phyloP scores from a whole-genome alignment of 257 asterid genomes.

The Buddleja alternifolia region DNA sequence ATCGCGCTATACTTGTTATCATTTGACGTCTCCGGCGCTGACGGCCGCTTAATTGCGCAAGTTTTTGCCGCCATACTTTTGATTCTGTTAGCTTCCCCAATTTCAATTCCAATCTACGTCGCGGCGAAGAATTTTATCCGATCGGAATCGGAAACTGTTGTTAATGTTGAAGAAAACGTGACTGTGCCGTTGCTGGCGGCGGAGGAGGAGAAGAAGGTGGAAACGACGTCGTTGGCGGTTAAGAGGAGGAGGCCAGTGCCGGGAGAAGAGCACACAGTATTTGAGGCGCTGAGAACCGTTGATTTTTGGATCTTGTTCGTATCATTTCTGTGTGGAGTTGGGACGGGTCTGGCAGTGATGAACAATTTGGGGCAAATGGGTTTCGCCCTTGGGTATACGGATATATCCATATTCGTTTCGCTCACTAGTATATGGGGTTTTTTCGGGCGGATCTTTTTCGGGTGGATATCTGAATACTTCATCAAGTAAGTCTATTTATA shows the following conservation, averaged over 20 bases:
- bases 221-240: constrained; percentile 16
- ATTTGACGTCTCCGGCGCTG: constrained; percentile 68
- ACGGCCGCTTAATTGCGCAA: constrained; percentile 56
- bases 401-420: constrained; percentile 92
- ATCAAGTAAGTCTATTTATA: constrained; percentile 60
- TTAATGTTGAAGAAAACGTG: constrained; percentile 44
- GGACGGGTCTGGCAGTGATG: constrained; percentile 94
- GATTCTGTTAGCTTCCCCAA: constrained; percentile 65
- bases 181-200: constrained; percentile 45
- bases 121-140: constrained; percentile 36
- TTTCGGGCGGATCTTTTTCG: constrained; percentile 88
- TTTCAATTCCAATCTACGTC: constrained; percentile 63
- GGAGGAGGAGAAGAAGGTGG: constrained; percentile 31
- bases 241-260: constrained; percentile 49
- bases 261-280: constrained; percentile 86
- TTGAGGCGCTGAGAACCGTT: constrained; percentile 60
- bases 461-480: constrained; percentile 82
- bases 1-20: constrained; percentile 74
- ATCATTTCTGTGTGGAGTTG: constrained; percentile 90
- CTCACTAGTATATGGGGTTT: constrained; percentile 95
- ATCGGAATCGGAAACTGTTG: constrained; percentile 29
- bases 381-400: constrained; percentile 77
- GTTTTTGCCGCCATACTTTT: constrained; percentile 68
- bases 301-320: constrained; percentile 87
- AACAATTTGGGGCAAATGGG: constrained; percentile 97